Base-by-base conservation (phyloP, 1,284 basidiomycete species). In the Puccinia horiana region DNA sequence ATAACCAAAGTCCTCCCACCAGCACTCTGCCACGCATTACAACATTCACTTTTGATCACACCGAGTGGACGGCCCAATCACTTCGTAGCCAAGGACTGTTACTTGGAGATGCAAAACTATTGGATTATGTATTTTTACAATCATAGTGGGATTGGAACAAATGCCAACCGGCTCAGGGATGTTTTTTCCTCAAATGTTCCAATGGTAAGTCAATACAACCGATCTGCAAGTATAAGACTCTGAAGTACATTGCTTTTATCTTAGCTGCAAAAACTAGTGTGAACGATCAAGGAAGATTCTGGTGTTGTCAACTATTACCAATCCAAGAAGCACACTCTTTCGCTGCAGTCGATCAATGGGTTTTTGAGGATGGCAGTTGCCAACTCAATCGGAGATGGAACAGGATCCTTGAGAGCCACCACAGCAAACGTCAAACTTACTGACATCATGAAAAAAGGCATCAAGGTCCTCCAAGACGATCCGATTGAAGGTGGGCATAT, bases 61-160 rank as follows among this genome's bases (percentile, higher is more conserved):
- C 74, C 74, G 20, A 56, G 47, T 8, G 74, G 74, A 9, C 52
- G 32, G 11, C 52, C 47, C 40, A 40, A 40, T 9, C 74, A 76
- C 37, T 76, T 76, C 42, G 73, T 75, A 0, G 52, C 52, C 2
- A 75, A 75, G 37, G 73, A 75, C 35, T 75, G 8, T 35, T 75
- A 54, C 56, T 32, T 75, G 0, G 52, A 75, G 26, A 16, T 32
- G 20, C 44, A 75, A 42, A 75, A 75, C n/a, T 75, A 58, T 16
- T 75, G 73, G 73, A 16, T 75, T 5, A 75, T 58, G 37, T 75
- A 37, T 29, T 23, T 52, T 18, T 52, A 52, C 49, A 52, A 52
- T 23, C 9, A 52, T 52, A 44, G 3, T n/a, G 40, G 67, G 16
- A 44, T 23, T 2, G 40, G 67, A 5, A 69, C 40, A 26, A 11